These are phyloP conservation scores for Aureobasidium zeae DNA, from an alignment of 2,329 filamentous ascomycete species.

Conservation along the genomic window DNA sequence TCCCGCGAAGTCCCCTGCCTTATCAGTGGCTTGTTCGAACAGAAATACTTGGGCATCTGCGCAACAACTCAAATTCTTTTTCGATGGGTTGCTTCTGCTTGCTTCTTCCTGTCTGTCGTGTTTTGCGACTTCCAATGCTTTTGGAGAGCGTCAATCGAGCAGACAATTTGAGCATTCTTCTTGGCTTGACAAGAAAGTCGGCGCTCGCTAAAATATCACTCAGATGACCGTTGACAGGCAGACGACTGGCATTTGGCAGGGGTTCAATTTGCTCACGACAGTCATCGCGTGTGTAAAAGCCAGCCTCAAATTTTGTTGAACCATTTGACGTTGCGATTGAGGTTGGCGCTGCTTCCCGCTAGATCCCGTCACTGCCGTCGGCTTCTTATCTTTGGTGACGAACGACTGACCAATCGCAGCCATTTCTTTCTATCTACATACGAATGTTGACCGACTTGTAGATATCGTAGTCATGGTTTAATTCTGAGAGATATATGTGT, in stretches of 20 bases:
- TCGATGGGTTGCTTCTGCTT: slow-evolving; percentile 9
- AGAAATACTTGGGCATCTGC: slow-evolving; percentile 14
- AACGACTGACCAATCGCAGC: slow-evolving; percentile 6
- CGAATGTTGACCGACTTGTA: not conserved
- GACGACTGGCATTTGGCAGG: too few relatives aligned
- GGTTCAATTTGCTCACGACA: slow-evolving; percentile 1
- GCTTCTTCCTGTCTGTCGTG: too few relatives aligned
- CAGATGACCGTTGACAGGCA: too few relatives aligned
- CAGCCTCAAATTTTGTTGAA: slow-evolving; percentile 10
- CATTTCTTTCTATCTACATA: slow-evolving; percentile 1
- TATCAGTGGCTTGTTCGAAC: slow-evolving; percentile 13
- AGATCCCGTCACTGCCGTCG: slow-evolving; percentile 9
- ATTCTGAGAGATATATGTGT: too few relatives aligned
- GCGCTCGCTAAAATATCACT: too few relatives aligned
- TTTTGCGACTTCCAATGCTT: too few relatives aligned
- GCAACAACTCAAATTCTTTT: not conserved
- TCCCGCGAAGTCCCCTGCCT: slow-evolving; percentile 9
- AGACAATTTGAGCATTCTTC: too few relatives aligned
- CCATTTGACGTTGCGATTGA: slow-evolving; percentile 15
- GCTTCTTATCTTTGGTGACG: slow-evolving; percentile 6
- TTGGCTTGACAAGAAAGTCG: too few relatives aligned
- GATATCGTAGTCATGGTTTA: too few relatives aligned
- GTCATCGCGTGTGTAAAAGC: slow-evolving; percentile 12
- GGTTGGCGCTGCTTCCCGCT: slow-evolving; percentile 11
- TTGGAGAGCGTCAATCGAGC: too few relatives aligned